phyloP scores from a whole-genome alignment of 1,139 yeast species.

The Candida dubliniensis region DNA sequence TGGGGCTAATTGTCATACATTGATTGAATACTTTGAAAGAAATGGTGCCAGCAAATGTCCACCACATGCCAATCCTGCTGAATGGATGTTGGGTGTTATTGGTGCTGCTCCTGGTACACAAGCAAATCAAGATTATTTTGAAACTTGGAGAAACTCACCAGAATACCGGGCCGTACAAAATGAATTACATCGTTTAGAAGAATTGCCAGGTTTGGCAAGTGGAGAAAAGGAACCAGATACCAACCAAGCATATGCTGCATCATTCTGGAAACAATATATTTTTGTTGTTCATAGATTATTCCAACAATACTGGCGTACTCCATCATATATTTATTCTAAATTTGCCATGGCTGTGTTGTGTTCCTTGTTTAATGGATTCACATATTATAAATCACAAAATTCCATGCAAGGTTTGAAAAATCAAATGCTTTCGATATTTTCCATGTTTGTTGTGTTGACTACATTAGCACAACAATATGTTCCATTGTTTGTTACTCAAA shows the following conservation, averaged over 20 bases:
- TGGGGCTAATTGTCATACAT: slow-evolving; percentile 50
- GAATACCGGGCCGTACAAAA: slow-evolving; percentile 24
- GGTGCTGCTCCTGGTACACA: slow-evolving; percentile 40
- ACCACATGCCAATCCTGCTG: slow-evolving; percentile 51
- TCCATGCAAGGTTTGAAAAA: slow-evolving; percentile 44
- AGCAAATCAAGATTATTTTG: slow-evolving; percentile 34
- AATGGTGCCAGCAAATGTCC: slow-evolving; percentile 52
- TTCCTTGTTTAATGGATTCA: slow-evolving; percentile 49
- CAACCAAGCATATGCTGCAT: slow-evolving; percentile 22
- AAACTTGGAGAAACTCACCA: slow-evolving; percentile 35
- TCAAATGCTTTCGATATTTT: slow-evolving; percentile 55
- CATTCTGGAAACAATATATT: slow-evolving; percentile 22
- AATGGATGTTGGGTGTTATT: slow-evolving; percentile 58
- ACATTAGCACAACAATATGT: slow-evolving; percentile 56
- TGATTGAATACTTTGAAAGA: slow-evolving; percentile 56
- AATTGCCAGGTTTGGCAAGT: not conserved
- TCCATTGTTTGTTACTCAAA: slow-evolving; percentile 32
- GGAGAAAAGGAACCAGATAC: slow-evolving; percentile 17
- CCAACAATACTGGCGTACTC: slow-evolving; percentile 46
- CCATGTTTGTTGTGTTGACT: slow-evolving; percentile 48
- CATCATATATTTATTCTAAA: slow-evolving; percentile 42
- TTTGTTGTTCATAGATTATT: slow-evolving; percentile 27
- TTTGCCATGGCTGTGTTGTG: slow-evolving; percentile 35
- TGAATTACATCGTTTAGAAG: slow-evolving; percentile 5
- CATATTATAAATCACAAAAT: slow-evolving; percentile 35